These are phyloP conservation scores for Durotheca rogersii DNA, from an alignment of 495 filamentous ascomycete genomes.

Conservation along the genomic window DNA sequence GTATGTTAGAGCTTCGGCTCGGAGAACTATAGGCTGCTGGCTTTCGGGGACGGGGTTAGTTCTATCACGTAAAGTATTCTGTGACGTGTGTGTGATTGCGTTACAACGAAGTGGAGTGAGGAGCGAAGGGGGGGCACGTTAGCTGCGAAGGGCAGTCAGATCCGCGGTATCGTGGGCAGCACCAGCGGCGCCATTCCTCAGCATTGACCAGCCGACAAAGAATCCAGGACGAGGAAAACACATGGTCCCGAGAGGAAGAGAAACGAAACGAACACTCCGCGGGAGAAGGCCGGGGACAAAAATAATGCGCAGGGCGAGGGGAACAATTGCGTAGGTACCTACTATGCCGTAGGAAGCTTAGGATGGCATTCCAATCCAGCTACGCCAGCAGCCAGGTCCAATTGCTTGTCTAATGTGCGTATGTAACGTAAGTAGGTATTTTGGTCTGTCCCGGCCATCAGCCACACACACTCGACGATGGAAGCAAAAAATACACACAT, in stretches of 20 bases:
- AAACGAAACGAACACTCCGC: background rate
- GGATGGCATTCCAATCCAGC: too few relatives aligned
- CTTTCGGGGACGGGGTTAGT: background rate
- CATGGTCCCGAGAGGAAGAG: background rate
- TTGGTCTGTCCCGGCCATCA: slow-evolving; percentile 9
- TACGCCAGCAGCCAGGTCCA: too few relatives aligned
- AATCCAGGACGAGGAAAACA: background rate
- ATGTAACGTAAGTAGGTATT: too few relatives aligned
- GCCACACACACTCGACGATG: too few relatives aligned
- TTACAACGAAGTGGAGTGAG: background rate
- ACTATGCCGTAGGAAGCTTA: slow-evolving; percentile 4
- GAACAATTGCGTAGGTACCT: too few relatives aligned
- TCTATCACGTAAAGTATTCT: background rate
- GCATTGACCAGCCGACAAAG: background rate
- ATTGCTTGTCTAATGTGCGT: too few relatives aligned
- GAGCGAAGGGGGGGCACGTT: too few relatives aligned
- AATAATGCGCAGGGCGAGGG: too few relatives aligned
- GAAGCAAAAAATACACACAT: too few relatives aligned
- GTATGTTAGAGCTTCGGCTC: slow-evolving; percentile 1
- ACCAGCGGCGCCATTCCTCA: too few relatives aligned
- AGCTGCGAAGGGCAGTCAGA: too few relatives aligned
- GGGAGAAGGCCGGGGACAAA: background rate
- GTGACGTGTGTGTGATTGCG: slow-evolving; percentile 4
- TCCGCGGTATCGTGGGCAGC: too few relatives aligned
- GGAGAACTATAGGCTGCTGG: slow-evolving; percentile 4